Percentiles rank a stretch among this genome's conserved stretches.
Evolutionary conservation across 2,329 filamentous ascomycete species (phyloP).

Genomic region (Talaromyces marneffei): DNA sequence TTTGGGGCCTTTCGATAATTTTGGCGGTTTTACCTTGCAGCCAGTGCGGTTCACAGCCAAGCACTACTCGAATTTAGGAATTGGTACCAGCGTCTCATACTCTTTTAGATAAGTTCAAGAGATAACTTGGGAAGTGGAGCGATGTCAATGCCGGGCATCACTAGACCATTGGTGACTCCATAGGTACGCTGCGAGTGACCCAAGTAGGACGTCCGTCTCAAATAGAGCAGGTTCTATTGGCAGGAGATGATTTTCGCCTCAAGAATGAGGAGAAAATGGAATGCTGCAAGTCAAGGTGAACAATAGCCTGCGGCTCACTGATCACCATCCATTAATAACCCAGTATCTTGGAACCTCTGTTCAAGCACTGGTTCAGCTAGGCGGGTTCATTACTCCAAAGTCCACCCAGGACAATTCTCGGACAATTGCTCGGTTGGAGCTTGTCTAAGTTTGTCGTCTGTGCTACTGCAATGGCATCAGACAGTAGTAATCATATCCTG

Average conservation of each 20-base stretch:
- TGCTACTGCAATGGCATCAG: slow-evolving; percentile 9
- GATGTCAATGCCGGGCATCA: slow-evolving; percentile 14
- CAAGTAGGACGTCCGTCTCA: slow-evolving; percentile 11
- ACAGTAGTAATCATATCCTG: slow-evolving; percentile 1
- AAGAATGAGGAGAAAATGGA: slow-evolving; percentile 16
- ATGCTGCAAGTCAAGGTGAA: slow-evolving; percentile 13
- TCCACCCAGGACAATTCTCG: slow-evolving; percentile 13
- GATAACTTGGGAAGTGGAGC: slow-evolving; percentile 12
- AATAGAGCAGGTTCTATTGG: slow-evolving; percentile 11
- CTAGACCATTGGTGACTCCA: slow-evolving; percentile 14
- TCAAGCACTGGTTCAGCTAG: neutral
- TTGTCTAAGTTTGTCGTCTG: slow-evolving; percentile 7
- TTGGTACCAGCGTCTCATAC: slow-evolving; percentile 6
- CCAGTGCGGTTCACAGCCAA: slow-evolving; percentile 9
- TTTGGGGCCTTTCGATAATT: slow-evolving; percentile 6
- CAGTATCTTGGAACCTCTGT: slow-evolving; percentile 11
- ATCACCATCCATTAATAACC: slow-evolving; percentile 5
- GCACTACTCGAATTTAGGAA: slow-evolving; percentile 13
- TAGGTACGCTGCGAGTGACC: slow-evolving; percentile 16
- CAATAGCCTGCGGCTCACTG: slow-evolving; percentile 10
- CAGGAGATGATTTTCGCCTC: slow-evolving; percentile 5
- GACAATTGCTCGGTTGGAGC: slow-evolving; percentile 9
- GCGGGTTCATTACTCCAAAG: neutral
- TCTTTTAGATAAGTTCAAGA: slow-evolving; percentile 6
- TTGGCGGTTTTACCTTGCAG: slow-evolving; percentile 15